Conservation (phyloP, 768 basidiomycete genomes). For the Pisolithus sp. region DNA sequence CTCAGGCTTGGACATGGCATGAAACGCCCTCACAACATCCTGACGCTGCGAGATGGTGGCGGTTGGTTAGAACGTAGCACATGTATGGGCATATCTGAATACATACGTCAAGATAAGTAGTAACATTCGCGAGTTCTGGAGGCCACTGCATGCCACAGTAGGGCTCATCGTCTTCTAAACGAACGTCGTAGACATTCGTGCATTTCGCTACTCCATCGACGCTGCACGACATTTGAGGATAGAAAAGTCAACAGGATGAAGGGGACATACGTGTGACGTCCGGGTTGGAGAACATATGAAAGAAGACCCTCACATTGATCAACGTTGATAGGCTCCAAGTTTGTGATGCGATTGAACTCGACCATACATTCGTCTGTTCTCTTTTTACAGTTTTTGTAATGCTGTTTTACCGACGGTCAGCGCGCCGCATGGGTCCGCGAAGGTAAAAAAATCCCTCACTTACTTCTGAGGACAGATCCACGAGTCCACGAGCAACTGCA, state of each 20-base stretch:
- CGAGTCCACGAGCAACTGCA: constrained; percentile 67
- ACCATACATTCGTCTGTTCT: constrained; percentile 55
- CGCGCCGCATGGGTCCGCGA: background rate
- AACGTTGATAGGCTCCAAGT: constrained; percentile 52
- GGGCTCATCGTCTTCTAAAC: constrained; percentile 77
- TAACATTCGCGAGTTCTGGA: constrained; percentile 70
- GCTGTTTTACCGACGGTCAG: constrained; percentile 31
- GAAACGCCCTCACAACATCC: constrained; percentile 79
- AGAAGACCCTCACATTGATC: constrained; percentile 57
- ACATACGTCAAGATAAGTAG: constrained; percentile 74
- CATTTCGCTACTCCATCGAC: constrained; percentile 69
- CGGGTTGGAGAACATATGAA: constrained; percentile 31
- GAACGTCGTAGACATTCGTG: constrained; percentile 92
- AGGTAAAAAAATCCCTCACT: constrained; percentile 12
- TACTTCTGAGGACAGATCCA: constrained; percentile 69
- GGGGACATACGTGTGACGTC: constrained; percentile 16
- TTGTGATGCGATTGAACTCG: constrained; percentile 28
- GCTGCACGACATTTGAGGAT: constrained; percentile 30
- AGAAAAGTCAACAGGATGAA: background rate
- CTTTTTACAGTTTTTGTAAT: constrained; percentile 54
- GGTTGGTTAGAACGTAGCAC: background rate
- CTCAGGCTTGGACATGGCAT: constrained; percentile 69
- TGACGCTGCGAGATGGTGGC: constrained; percentile 45
- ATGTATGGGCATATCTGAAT: background rate
- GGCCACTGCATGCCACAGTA: constrained; percentile 99